Evolutionary conservation across 1,139 yeast genomes (phyloP).

Genomic region (Scheffersomyces stambukii): DNA sequence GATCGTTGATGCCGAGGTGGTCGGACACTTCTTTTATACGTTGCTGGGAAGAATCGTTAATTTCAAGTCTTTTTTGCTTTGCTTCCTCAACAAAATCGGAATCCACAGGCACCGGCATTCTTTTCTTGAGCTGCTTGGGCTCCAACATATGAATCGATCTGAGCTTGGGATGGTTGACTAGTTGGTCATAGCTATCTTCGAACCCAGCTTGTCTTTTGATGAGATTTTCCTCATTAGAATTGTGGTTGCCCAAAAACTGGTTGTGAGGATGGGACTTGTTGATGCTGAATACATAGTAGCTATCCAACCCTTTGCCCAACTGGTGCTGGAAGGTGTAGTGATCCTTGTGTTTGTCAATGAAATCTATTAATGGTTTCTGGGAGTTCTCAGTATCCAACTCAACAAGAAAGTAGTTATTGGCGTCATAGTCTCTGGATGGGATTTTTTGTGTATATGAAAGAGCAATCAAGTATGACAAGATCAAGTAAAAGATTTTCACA

Average conservation of each 20-base stretch:
- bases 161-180: slow-evolving; percentile 25
- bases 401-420: slow-evolving; percentile 52
- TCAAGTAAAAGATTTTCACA: slow-evolving; percentile 6
- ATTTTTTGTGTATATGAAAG: slow-evolving; percentile 9
- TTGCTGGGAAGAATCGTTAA: slow-evolving; percentile 8
- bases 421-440: slow-evolving; percentile 35
- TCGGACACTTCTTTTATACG: slow-evolving; percentile 35
- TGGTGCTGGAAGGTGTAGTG: slow-evolving; percentile 51
- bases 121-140: slow-evolving; percentile 42
- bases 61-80: slow-evolving; percentile 18
- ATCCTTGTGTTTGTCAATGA: slow-evolving; percentile 31
- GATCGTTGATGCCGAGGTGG: slow-evolving; percentile 70
- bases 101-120: slow-evolving; percentile 38
- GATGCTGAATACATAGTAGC: slow-evolving; percentile 61
- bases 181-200: slow-evolving; percentile 23
- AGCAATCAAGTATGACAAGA: slow-evolving; percentile 7
- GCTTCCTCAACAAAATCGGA: slow-evolving; percentile 21
- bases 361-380: slow-evolving; percentile 24
- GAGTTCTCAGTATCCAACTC: slow-evolving; percentile 41
- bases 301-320: slow-evolving; percentile 52
- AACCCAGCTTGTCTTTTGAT: slow-evolving; percentile 26
- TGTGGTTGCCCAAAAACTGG: slow-evolving; percentile 33
- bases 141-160: slow-evolving; percentile 48
- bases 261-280: slow-evolving; percentile 33
- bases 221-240: slow-evolving; percentile 23